A percentile compares a stretch with the other conserved stretches of the same genome.
Conservation (phyloP, 345 rosid species). For the Arabidopsis arenosa region DNA sequence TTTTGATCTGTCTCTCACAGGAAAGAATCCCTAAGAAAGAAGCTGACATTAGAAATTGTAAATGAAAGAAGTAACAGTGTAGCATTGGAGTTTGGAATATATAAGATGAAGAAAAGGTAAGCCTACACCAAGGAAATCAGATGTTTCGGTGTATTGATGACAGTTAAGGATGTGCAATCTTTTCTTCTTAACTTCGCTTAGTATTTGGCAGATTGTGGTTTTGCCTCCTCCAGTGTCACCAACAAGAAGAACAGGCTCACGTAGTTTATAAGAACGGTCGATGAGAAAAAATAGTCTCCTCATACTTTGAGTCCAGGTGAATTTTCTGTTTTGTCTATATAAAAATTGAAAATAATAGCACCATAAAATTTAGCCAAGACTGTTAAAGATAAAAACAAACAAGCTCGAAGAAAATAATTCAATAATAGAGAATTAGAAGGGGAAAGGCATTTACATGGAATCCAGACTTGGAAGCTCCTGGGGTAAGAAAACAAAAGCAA, state of each 20-base stretch:
- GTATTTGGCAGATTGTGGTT: constrained; percentile 89
- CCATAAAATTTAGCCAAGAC: constrained; percentile 17
- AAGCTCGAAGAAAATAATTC: constrained; percentile 19
- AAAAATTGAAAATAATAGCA: constrained; percentile 19
- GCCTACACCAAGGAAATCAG: constrained; percentile 95
- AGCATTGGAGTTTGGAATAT: constrained; percentile 11
- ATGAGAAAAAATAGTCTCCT: constrained; percentile 83
- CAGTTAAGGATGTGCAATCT: constrained; percentile 87
- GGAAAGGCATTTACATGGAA: constrained; percentile 49
- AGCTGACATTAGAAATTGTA: constrained; percentile 21
- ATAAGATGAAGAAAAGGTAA: constrained; percentile 30
- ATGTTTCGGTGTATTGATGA: constrained; percentile 93
- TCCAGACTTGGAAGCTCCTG: constrained; percentile 61
- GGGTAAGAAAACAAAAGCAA: neutral
- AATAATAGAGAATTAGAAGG: constrained; percentile 29
- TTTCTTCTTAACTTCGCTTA: constrained; percentile 52
- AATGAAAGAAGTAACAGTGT: constrained; percentile 1
- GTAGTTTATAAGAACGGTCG: constrained; percentile 73
- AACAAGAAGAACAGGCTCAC: constrained; percentile 96
- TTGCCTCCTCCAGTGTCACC: constrained; percentile 99
- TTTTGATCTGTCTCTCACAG: constrained; percentile 85
- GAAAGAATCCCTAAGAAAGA: constrained; percentile 82
- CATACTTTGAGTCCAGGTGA: constrained; percentile 85
- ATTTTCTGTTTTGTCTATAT: constrained; percentile 46
- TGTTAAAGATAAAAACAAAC: constrained; percentile 12